Evolutionary conservation across 129 eudicot genomes (phyloP), one percentile per base, ranked within the genome.

Genomic region (Glebionis coronaria): DNA sequence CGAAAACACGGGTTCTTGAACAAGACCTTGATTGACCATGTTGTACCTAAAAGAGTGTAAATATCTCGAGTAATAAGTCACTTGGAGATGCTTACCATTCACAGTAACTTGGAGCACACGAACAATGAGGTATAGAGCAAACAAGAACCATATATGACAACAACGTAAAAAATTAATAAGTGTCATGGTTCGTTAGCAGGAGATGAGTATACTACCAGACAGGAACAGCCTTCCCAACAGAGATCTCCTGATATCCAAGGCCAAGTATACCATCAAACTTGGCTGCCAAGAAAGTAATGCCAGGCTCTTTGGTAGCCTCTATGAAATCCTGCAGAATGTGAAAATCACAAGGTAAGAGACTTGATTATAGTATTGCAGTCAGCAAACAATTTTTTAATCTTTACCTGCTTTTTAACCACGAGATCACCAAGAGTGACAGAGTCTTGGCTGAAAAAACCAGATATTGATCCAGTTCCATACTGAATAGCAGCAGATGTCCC

Each of bases 261-360:
- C 97, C 97, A 75, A 90, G 92, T 52, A 90, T 90, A 71, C 97
- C 97, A 75, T 90, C 97, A 64, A 90, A 90, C 81, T 87, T 90
- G 53, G 97, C 97, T 35, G 97, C 95, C 84, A 90, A 73, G 86
- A 90, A 90, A 69, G 97, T 87, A 81, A 90, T 44, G 42, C 97
- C 86, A 44, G 97, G 97, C 77, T 90, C 97, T 76, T 64, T 84
- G 64, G 87, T 84, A 66, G 97, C 97, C 82, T 90, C 97, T 45
- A 90, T 90, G 74, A 90, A 90, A 68, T 87, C 97, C 97, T 90
- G 61, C 55, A 54, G 20, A 42, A 62, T 19, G 49, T 58, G 69
- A 35, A 71, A 47, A 71, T 69, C 69, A 57, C 56, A 61, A 31
- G 31, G 69, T 35, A 73, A 31, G 57, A 65, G 5, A 53, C 2